Evolutionary conservation across 768 basidiomycete species (phyloP).

Genomic region (Cystofilobasidium capitatum): DNA sequence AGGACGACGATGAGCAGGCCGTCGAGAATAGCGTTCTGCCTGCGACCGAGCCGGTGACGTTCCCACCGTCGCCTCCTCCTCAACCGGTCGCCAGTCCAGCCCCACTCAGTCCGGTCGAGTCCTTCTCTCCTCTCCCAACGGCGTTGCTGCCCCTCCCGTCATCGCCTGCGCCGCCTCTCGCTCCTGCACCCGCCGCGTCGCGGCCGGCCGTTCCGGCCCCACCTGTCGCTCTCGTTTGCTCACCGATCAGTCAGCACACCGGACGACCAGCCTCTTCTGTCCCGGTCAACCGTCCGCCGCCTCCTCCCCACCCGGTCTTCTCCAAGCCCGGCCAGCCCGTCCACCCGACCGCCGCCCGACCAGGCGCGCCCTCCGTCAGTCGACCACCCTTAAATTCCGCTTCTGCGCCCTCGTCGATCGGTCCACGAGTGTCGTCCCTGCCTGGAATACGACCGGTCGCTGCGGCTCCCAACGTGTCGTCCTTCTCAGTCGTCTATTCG

Average conservation of each 20-base stretch:
- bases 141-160: too few species aligned
- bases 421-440: too few species aligned
- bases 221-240: too few species aligned
- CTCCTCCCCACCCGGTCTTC: neutral
- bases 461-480: neutral
- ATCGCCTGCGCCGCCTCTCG: too few species aligned
- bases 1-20: neutral
- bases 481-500: neutral
- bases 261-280: too few species aligned
- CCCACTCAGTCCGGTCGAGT: neutral
- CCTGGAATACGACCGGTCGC: neutral
- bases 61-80: neutral
- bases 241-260: too few species aligned
- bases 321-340: neutral
- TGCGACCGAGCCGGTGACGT: neutral
- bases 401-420: neutral
- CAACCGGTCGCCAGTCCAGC: neutral
- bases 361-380: neutral
- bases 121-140: neutral
- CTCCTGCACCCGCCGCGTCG: too few species aligned
- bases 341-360: neutral
- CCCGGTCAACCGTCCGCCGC: neutral
- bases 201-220: too few species aligned
- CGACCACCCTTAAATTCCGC: too few species aligned
- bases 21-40: neutral